These are phyloP conservation scores for Nakazawaea siamensis DNA, from an alignment of 805 yeast species.

Conservation along the genomic window DNA sequence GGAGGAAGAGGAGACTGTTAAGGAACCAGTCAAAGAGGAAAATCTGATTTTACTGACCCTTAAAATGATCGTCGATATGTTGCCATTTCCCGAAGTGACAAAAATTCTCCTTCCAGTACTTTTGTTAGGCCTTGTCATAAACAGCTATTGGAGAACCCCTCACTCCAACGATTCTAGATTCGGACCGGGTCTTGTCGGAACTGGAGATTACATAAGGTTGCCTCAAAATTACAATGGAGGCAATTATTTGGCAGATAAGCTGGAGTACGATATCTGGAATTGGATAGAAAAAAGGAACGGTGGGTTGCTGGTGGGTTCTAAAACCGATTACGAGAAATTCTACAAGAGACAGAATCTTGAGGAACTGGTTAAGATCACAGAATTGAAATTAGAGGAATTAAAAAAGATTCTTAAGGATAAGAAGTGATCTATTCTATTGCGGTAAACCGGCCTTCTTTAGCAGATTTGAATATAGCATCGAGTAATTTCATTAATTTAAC, in stretches of 20 bases:
- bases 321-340: not conserved
- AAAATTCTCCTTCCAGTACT: constrained; percentile 2
- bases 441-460: not conserved
- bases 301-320: constrained; percentile 8
- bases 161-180: not conserved
- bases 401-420: not conserved
- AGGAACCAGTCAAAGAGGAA: not conserved
- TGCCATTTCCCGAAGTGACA: constrained; percentile 17
- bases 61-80: constrained; percentile 11
- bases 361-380: constrained; percentile 38
- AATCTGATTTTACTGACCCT: constrained; percentile 1
- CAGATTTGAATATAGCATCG: constrained; percentile 6
- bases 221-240: constrained; percentile 28
- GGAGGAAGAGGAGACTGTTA: no score
- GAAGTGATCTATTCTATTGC: not conserved
- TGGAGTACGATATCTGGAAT: constrained; percentile 61
- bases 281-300: constrained; percentile 47
- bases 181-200: constrained; percentile 16
- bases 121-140: no score
- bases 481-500: constrained; percentile 6
- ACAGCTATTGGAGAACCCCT: no score
- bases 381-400: constrained; percentile 29
- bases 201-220: constrained; percentile 27
- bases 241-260: constrained; percentile 25
- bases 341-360: constrained; percentile 33